These are phyloP conservation scores for Gaertneriomyces semiglobifer DNA, from an alignment of 192 early-diverging fungal species.

Conservation along the genomic window DNA sequence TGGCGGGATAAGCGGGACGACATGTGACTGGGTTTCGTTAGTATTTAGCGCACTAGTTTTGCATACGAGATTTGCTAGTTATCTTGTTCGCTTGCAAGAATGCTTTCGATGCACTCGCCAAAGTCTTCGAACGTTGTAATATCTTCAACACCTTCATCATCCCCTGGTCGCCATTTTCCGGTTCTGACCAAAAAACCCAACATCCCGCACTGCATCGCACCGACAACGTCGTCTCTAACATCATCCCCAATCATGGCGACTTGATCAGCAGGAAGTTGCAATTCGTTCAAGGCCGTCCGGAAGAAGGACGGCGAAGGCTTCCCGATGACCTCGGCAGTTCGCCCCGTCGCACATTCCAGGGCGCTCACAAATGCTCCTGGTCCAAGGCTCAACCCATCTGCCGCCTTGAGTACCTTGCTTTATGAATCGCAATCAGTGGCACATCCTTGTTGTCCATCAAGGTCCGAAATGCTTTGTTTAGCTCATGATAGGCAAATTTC, in stretches of 20 bases:
- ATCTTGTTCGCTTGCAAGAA: no score
- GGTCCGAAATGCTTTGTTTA: slow-evolving; percentile 76
- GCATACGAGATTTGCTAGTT: no score
- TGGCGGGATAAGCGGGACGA: no score
- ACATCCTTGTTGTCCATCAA: slow-evolving; percentile 47
- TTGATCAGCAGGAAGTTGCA: slow-evolving; percentile 53
- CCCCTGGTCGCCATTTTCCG: no score
- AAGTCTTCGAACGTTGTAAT: not conserved
- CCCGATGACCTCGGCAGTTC: slow-evolving; percentile 68
- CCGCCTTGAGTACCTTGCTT: slow-evolving; percentile 68
- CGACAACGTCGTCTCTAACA: slow-evolving; percentile 75
- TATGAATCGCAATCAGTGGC: slow-evolving; percentile 78
- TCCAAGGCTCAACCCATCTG: slow-evolving; percentile 66
- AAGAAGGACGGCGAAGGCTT: slow-evolving; percentile 79
- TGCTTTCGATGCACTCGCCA: no score
- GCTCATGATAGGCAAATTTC: slow-evolving; percentile 64
- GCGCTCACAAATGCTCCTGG: slow-evolving; percentile 88
- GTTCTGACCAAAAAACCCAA: slow-evolving; percentile 27
- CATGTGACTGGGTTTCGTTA: no score
- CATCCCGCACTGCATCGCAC: slow-evolving; percentile 72
- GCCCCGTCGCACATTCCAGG: slow-evolving; percentile 73
- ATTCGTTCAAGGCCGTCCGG: slow-evolving; percentile 68
- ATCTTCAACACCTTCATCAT: not conserved
- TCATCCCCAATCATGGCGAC: slow-evolving; percentile 90
- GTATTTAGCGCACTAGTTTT: no score